These are phyloP conservation scores for Caloboletus inedulis DNA, from an alignment of 1,284 basidiomycete species.

Conservation along the genomic window DNA sequence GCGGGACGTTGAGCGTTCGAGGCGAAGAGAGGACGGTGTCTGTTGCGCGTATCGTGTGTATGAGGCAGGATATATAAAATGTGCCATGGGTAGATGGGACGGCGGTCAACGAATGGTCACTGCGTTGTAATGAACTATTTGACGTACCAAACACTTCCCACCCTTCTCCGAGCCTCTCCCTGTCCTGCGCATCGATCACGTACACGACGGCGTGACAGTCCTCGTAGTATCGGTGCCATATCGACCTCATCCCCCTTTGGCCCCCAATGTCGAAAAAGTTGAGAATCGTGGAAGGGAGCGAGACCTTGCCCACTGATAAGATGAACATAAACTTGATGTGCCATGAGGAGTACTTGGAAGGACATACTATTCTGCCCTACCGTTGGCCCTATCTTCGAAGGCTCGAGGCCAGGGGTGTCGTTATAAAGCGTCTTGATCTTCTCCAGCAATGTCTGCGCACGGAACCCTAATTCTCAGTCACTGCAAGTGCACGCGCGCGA, in stretches of 20 bases:
- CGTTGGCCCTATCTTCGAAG: constrained; percentile 90
- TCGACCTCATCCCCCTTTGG: constrained; percentile 85
- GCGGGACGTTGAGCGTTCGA: constrained; percentile 82
- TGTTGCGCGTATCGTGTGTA: constrained; percentile 31
- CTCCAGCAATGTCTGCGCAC: constrained; percentile 76
- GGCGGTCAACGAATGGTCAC: constrained; percentile 15
- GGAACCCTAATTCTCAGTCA: background rate
- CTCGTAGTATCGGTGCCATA: constrained; percentile 92
- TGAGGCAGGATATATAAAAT: background rate
- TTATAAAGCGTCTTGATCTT: constrained; percentile 91
- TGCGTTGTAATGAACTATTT: background rate
- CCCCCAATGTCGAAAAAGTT: constrained; percentile 96
- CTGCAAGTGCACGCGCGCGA: background rate
- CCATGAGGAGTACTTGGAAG: background rate
- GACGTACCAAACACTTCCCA: constrained; percentile 91
- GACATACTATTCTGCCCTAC: constrained; percentile 90
- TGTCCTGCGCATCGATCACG: constrained; percentile 86
- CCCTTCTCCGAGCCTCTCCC: constrained; percentile 80
- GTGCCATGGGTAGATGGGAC: background rate
- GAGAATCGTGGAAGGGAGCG: constrained; percentile 84
- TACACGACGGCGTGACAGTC: constrained; percentile 94
- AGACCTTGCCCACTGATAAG: constrained; percentile 80
- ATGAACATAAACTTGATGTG: background rate
- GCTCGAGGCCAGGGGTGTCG: constrained; percentile 75
- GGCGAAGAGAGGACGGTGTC: constrained; percentile 83